These are phyloP conservation scores for Raphanus raphanistrum DNA, from an alignment of 345 rosid species.

Conservation along the genomic window DNA sequence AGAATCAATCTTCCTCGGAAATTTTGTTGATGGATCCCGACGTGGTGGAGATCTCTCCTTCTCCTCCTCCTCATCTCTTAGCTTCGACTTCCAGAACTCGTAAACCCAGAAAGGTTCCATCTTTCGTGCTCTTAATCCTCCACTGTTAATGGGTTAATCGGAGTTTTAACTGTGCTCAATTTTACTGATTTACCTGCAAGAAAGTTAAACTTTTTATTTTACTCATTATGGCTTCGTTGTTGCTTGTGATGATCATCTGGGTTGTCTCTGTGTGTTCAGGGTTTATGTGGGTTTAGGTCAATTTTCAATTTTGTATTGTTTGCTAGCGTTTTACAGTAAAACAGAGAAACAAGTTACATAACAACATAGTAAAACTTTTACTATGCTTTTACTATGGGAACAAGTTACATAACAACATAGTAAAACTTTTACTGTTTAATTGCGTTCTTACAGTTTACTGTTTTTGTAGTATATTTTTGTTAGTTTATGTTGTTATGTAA, in stretches of 20 bases:
- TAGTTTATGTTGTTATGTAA: neutral
- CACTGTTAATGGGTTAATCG: neutral
- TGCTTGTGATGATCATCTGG: constrained; percentile 29
- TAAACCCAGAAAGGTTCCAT: constrained; percentile 57
- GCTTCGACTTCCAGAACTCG: constrained; percentile 41
- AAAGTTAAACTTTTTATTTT: neutral
- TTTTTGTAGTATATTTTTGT: neutral
- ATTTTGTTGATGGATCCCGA: constrained; percentile 58
- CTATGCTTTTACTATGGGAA: neutral
- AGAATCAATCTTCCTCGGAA: constrained; percentile 3
- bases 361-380: neutral
- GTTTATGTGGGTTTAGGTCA: constrained; percentile 17
- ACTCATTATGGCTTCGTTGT: neutral
- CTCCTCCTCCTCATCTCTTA: constrained; percentile 10
- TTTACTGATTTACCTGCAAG: constrained; percentile 4
- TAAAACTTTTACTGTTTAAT: neutral
- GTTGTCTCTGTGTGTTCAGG: constrained; percentile 11
- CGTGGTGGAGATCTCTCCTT: constrained; percentile 64
- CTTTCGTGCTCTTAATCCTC: neutral
- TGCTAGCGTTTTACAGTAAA: too few relatives aligned
- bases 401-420: too few relatives aligned
- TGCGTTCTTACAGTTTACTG: neutral
- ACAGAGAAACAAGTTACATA: too few relatives aligned
- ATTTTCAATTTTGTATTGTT: neutral
- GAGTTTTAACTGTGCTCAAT: neutral